phyloP scores from a whole-genome alignment of 208 protist species.

The Leishmania lainsoni region DNA sequence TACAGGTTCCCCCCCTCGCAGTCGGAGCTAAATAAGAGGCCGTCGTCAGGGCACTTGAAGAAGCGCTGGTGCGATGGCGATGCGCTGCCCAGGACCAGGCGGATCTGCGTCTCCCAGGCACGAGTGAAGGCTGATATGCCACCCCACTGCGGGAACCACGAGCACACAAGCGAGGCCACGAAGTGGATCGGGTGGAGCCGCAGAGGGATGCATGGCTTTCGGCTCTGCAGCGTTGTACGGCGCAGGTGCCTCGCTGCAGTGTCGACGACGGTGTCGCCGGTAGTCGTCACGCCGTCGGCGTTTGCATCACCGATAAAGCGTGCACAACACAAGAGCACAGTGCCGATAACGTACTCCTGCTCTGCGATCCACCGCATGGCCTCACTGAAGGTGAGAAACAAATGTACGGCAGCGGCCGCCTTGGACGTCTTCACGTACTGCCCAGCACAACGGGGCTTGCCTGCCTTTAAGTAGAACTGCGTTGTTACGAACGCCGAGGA shows the following conservation, averaged over 20 bases:
- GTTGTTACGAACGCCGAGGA: background rate
- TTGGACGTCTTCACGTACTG: constrained; percentile 28
- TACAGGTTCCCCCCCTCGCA: constrained; percentile 79
- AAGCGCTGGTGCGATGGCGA: constrained; percentile 65
- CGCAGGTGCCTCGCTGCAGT: constrained; percentile 18
- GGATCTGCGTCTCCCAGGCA: constrained; percentile 76
- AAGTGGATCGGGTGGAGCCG: constrained; percentile 63
- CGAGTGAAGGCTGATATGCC: constrained; percentile 48
- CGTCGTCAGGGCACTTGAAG: constrained; percentile 54
- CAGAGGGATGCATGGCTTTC: constrained; percentile 49
- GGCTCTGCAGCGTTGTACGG: constrained; percentile 21
- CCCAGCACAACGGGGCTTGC: constrained; percentile 24
- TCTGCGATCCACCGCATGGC: constrained; percentile 73
- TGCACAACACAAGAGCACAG: constrained; percentile 68
- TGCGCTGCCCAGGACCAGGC: constrained; percentile 64
- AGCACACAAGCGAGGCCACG: constrained; percentile 42
- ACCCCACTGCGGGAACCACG: constrained; percentile 59
- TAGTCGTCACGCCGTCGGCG: constrained; percentile 21
- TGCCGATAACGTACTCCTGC: constrained; percentile 87
- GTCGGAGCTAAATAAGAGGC: constrained; percentile 68
- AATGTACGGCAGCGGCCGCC: constrained; percentile 19
- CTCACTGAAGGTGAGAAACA: constrained; percentile 66
- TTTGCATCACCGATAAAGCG: constrained; percentile 33
- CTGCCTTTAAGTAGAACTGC: constrained; percentile 23
- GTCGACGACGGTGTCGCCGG: constrained; percentile 16